Conservation (phyloP, 495 filamentous ascomycete species). For the Neurospora sp. region DNA sequence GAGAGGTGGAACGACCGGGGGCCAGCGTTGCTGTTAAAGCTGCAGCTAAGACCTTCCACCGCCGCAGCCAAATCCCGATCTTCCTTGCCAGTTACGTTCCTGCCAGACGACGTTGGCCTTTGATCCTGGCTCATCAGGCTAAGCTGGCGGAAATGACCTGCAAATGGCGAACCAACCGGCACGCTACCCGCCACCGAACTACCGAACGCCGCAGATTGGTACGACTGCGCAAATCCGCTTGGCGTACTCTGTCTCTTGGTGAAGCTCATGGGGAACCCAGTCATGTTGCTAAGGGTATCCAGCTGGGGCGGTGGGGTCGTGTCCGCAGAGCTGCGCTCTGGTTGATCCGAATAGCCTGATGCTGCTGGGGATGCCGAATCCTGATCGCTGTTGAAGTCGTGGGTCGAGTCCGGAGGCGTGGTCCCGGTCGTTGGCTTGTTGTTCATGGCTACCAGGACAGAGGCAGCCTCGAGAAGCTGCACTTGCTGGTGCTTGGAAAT, state of each 20-base stretch:
- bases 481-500: conserved; percentile 99
- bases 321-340: conserved; percentile 58
- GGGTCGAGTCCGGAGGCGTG: conserved; percentile 48
- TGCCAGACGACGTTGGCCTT: conserved; percentile 52
- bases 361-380: conserved; percentile 74
- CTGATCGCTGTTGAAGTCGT: conserved; percentile 61
- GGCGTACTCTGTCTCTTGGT: conserved; percentile 55
- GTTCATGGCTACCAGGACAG: conserved; percentile 91
- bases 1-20: conserved; percentile 59
- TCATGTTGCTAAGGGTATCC: conserved; percentile 32
- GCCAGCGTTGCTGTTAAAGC: conserved; percentile 63
- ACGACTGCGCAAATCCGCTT: conserved; percentile 70
- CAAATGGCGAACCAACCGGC: conserved; percentile 35
- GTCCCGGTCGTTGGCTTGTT: conserved; percentile 39
- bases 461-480: conserved; percentile 91
- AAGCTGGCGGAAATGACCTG: conserved; percentile 43
- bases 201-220: conserved; percentile 58
- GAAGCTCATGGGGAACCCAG: conserved; percentile 35
- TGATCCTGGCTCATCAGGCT: conserved; percentile 45
- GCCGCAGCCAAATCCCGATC: conserved; percentile 81
- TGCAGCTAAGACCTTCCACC: conserved; percentile 80
- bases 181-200: conserved; percentile 40
- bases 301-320: conserved; percentile 59
- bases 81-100: conserved; percentile 55
- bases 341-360: conserved; percentile 66